Conservation (phyloP, 805 yeast species). For the Cyberlindnera mississippiensis region DNA sequence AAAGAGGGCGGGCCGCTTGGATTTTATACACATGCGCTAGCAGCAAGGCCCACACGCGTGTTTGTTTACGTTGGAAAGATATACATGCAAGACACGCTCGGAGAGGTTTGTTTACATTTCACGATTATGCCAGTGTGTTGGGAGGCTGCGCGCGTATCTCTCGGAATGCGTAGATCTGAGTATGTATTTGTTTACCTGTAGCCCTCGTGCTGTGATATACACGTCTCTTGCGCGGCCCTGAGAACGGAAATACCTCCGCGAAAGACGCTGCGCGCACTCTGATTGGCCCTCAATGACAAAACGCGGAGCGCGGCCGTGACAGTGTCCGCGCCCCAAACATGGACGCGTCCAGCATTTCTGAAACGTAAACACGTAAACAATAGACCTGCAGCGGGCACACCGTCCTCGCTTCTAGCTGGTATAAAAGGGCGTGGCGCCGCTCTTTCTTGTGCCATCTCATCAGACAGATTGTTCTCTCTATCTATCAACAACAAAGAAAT, state of each 20-base stretch:
- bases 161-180: neutral
- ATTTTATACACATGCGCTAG: neutral
- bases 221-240: neutral
- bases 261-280: no score
- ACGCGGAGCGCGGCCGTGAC: no score
- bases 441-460: neutral
- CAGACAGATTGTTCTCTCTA: conserved; percentile 7
- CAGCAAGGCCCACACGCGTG: neutral
- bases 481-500: conserved; percentile 13
- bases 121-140: no score
- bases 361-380: neutral
- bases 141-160: no score
- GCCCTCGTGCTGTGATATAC: neutral
- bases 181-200: neutral
- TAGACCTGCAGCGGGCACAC: neutral
- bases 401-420: neutral
- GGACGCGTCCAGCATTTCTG: neutral
- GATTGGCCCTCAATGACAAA: no score
- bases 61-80: neutral
- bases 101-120: no score
- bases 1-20: neutral
- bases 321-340: no score
- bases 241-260: neutral
- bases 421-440: neutral
- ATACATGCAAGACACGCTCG: no score